Conservation (phyloP, 192 early-diverging fungal genomes). For the Umbelopsis sp. region DNA sequence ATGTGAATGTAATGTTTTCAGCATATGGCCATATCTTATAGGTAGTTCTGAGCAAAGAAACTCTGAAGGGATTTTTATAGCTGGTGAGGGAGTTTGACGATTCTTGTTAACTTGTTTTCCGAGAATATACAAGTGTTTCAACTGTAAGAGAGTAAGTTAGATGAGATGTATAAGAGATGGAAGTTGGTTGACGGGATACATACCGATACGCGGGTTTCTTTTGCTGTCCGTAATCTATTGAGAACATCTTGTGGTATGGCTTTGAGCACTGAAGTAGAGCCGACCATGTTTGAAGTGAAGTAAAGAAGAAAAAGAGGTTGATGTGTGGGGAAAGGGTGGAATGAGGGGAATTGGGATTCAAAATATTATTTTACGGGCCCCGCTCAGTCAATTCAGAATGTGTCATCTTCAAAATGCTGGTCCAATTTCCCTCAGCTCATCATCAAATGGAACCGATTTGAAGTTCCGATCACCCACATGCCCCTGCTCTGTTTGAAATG, state of each 20-base stretch:
- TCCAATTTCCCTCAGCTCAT: neutral
- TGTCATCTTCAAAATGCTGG: neutral
- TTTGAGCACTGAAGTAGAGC: neutral
- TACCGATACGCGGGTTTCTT: slow-evolving; percentile 37
- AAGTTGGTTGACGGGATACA: neutral
- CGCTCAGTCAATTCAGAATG: neutral
- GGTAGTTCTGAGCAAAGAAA: slow-evolving; percentile 34
- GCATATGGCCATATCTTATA: slow-evolving; percentile 32
- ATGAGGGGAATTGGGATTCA: neutral
- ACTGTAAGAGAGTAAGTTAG: neutral
- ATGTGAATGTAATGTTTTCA: slow-evolving; percentile 22
- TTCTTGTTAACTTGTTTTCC: slow-evolving; percentile 15
- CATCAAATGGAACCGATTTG: neutral
- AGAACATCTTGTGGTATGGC: slow-evolving; percentile 8
- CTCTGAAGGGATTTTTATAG: slow-evolving; percentile 15
- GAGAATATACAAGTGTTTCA: slow-evolving; percentile 10
- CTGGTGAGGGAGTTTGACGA: neutral
- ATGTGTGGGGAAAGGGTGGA: neutral
- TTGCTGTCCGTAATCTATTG: slow-evolving; percentile 25
- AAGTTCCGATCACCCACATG: neutral
- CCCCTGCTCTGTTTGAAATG: too few species aligned
- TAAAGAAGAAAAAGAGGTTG: neutral
- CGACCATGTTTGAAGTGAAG: neutral
- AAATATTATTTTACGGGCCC: neutral
- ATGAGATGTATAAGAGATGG: neutral